These are phyloP conservation scores for Micromonas pusilla DNA, from an alignment of 139 green algal species.

Conservation along the genomic window DNA sequence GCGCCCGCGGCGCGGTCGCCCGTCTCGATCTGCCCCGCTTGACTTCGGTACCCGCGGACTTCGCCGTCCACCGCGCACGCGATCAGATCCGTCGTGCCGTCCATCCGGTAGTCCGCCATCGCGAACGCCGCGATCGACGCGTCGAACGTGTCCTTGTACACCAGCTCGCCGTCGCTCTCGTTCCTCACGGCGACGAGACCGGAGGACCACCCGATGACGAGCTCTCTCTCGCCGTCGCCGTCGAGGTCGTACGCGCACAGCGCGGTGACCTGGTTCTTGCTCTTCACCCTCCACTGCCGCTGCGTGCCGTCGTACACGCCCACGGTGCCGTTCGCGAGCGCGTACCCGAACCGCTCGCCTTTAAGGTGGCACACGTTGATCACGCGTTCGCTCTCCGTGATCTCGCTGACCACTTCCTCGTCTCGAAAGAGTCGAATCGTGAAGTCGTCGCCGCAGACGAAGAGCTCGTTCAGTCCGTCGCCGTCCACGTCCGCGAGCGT, in stretches of 20 bases:
- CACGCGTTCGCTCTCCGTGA: slow-evolving; percentile 7
- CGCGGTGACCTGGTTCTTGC: slow-evolving; percentile 35
- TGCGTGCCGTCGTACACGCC: slow-evolving; percentile 53
- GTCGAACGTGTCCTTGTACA: slow-evolving; percentile 54
- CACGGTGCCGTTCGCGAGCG: slow-evolving; percentile 60
- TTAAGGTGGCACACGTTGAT: slow-evolving; percentile 21
- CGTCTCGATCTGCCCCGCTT: slow-evolving; percentile 4
- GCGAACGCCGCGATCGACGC: slow-evolving; percentile 48
- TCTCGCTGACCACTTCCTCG: slow-evolving; percentile 55
- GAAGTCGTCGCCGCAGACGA: slow-evolving; percentile 63
- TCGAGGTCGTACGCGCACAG: slow-evolving; percentile 58
- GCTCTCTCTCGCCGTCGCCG: slow-evolving; percentile 53
- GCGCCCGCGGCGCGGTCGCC: slow-evolving; percentile 1
- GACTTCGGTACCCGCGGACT: slow-evolving; percentile 51
- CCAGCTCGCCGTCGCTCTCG: slow-evolving; percentile 51
- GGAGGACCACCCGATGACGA: slow-evolving; percentile 72
- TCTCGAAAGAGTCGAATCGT: slow-evolving; percentile 57
- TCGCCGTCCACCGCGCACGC: slow-evolving; percentile 29
- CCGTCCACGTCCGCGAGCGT: slow-evolving; percentile 52
- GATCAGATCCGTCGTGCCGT: slow-evolving; percentile 44
- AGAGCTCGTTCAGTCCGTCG: slow-evolving; percentile 51
- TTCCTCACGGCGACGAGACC: slow-evolving; percentile 58
- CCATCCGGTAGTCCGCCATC: slow-evolving; percentile 52
- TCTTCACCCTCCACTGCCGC: slow-evolving; percentile 70
- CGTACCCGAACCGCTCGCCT: slow-evolving; percentile 51